phyloP scores from a whole-genome alignment of 2,329 filamentous ascomycete species.

The Leptographium flavum region DNA sequence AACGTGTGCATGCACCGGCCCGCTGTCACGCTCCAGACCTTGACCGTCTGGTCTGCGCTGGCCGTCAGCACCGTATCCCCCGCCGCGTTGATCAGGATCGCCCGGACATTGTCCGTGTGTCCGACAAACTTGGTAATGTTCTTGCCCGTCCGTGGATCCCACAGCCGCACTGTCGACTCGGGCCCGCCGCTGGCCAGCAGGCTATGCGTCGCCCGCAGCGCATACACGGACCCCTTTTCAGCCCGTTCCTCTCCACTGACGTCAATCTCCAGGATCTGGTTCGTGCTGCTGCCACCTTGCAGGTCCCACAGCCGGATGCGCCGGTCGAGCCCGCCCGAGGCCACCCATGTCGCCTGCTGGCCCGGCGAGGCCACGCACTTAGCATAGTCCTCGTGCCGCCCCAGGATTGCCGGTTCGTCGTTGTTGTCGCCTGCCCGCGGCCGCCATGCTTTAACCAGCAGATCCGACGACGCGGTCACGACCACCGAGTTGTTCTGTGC shows the following conservation, averaged over 20 bases:
- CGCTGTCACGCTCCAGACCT: constrained; percentile 92
- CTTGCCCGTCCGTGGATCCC: constrained; percentile 76
- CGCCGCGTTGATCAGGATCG: constrained; percentile 76
- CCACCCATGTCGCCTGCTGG: constrained; percentile 61
- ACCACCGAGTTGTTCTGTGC: constrained; percentile 65
- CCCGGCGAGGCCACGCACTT: constrained; percentile 76
- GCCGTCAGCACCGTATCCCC: constrained; percentile 88
- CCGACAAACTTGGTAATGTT: constrained; percentile 92
- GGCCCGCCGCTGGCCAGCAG: constrained; percentile 87
- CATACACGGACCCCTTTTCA: constrained; percentile 92
- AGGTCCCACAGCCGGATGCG: constrained; percentile 92
- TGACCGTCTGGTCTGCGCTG: constrained; percentile 92
- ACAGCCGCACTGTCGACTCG: constrained; percentile 82
- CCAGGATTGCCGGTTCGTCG: constrained; percentile 64
- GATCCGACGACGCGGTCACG: constrained; percentile 84
- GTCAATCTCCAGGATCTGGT: constrained; percentile 71
- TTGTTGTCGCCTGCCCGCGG: constrained; percentile 53
- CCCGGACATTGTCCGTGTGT: constrained; percentile 86
- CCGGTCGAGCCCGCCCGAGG: constrained; percentile 83
- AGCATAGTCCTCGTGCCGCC: constrained; percentile 89
- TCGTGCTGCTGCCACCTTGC: constrained; percentile 50
- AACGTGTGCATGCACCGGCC: constrained; percentile 95
- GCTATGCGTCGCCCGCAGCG: constrained; percentile 63
- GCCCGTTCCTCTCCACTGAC: constrained; percentile 67
- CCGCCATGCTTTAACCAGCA: constrained; percentile 86